phyloP scores from a whole-genome alignment of 2,329 filamentous ascomycete genomes.

The Sporothrix variecibatus region DNA sequence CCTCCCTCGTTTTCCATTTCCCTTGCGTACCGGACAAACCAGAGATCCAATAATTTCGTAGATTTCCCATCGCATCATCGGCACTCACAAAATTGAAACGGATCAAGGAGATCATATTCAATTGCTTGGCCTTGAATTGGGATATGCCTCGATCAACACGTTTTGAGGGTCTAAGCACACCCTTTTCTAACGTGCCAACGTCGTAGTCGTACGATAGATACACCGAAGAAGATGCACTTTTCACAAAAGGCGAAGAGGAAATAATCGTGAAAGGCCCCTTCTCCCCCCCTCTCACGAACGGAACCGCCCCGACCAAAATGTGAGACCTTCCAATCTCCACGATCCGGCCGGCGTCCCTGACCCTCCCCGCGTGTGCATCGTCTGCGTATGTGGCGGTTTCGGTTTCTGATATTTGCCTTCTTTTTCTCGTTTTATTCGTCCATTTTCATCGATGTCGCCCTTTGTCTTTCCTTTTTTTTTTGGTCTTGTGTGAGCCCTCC shows the following conservation, averaged over 20 bases:
- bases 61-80: neutral
- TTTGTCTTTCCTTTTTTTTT: neutral
- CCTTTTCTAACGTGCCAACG: neutral
- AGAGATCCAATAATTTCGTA: neutral
- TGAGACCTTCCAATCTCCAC: slow-evolving; percentile 20
- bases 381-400: neutral
- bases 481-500: neutral
- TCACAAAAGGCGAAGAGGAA: neutral
- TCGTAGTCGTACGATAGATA: neutral
- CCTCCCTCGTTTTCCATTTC: neutral
- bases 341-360: neutral
- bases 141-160: neutral
- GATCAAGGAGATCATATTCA: neutral
- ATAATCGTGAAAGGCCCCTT: neutral
- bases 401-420: slow-evolving; percentile 3
- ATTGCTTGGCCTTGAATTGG: neutral
- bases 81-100: slow-evolving; percentile 1
- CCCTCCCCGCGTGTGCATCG: neutral
- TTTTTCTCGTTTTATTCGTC: neutral
- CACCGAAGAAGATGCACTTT: neutral
- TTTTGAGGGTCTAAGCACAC: neutral
- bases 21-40: neutral
- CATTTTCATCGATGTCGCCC: neutral
- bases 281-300: neutral
- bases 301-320: neutral